phyloP scores from a whole-genome alignment of 352 stramenopile genomes.

The Peronosclerospora sorghi region DNA sequence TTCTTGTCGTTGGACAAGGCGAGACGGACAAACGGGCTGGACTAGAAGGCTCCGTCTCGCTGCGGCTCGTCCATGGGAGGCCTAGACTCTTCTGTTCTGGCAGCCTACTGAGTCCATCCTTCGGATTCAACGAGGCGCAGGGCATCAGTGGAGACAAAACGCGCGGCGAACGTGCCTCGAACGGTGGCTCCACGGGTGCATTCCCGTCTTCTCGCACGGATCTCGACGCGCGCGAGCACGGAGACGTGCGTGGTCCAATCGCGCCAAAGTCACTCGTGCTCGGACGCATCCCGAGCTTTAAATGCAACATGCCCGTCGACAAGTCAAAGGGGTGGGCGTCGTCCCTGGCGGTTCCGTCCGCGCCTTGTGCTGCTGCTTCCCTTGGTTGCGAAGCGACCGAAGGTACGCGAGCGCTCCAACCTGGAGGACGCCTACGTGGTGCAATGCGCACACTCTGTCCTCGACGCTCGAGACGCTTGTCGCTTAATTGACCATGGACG shows the following conservation, averaged over 20 bases:
- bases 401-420: too few species aligned
- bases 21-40: slow-evolving; percentile 14
- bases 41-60: slow-evolving; percentile 1
- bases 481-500: slow-evolving; percentile 3
- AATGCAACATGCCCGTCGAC: slow-evolving; percentile 6
- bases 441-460: slow-evolving; percentile 4
- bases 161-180: too few species aligned
- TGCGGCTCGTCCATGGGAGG: slow-evolving; percentile 10
- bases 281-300: slow-evolving; percentile 4
- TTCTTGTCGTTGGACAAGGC: slow-evolving; percentile 10
- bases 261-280: too few species aligned
- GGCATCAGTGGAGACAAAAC: too few species aligned
- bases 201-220: slow-evolving; percentile 66
- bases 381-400: too few species aligned
- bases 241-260: slow-evolving; percentile 2
- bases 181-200: too few species aligned
- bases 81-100: slow-evolving; percentile 4
- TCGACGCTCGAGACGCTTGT: slow-evolving; percentile 11
- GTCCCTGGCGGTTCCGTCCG: too few species aligned
- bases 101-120: slow-evolving; percentile 9
- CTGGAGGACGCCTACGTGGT: too few species aligned
- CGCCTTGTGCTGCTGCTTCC: too few species aligned
- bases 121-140: too few species aligned
- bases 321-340: too few species aligned
- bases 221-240: slow-evolving; percentile 10